Evolutionary conservation across 768 basidiomycete species (phyloP).

Genomic region (Auriscalpium vulgare): DNA sequence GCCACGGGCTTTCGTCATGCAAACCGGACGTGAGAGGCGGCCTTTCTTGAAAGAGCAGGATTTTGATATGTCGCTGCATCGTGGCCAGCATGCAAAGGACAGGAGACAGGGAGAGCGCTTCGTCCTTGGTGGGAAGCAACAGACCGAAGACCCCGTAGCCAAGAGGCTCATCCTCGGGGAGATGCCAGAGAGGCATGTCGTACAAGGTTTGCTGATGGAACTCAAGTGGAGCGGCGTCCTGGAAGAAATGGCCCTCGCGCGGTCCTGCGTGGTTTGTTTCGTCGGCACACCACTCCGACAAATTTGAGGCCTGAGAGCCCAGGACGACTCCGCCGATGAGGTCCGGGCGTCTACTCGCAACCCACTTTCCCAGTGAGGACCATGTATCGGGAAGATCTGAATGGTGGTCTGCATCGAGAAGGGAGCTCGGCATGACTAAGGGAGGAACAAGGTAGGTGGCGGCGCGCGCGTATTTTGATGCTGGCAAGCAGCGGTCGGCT

Average conservation of each 20-base stretch:
- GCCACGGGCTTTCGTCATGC: neutral
- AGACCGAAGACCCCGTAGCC: conserved; percentile 3
- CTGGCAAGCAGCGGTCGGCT: conserved; percentile 14
- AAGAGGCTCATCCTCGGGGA: neutral
- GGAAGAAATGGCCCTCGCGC: neutral
- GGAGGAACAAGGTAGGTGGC: conserved; percentile 55
- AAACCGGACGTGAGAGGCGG: neutral
- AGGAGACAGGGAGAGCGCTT: conserved; percentile 11
- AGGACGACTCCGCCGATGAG: conserved; percentile 33
- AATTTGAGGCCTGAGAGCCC: conserved; percentile 18
- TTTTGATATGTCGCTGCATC: conserved; percentile 8
- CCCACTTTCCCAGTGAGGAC: conserved; percentile 21
- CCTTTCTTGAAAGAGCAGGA: conserved; percentile 9
- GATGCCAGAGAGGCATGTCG: neutral
- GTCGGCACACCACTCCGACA: conserved; percentile 9
- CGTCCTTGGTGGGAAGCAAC: conserved; percentile 6
- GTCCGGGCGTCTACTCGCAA: conserved; percentile 21
- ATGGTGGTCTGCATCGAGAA: conserved; percentile 18
- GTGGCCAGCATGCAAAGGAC: conserved; percentile 8
- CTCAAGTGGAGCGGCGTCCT: neutral
- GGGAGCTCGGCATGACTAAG: conserved; percentile 37
- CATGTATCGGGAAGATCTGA: conserved; percentile 17
- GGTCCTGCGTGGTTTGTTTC: neutral
- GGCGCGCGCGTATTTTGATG: conserved; percentile 25
- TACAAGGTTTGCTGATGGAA: neutral